Conservation (phyloP, 495 filamentous ascomycete genomes). For the Podospora sp. region DNA sequence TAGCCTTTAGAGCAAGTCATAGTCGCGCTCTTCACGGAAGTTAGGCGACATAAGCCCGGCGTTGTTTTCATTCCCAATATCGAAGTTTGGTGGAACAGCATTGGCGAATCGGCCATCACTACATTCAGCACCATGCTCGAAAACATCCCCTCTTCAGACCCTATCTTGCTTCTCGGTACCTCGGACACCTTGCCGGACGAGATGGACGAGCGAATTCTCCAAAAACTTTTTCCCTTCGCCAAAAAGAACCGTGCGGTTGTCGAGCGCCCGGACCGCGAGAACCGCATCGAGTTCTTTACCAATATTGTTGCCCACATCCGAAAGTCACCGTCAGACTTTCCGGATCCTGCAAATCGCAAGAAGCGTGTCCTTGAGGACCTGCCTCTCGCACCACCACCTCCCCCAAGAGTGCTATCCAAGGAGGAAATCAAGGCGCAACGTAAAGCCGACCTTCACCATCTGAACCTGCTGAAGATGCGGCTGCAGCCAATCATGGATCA, state of each 20-base stretch:
- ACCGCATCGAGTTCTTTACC: slow-evolving; percentile 75
- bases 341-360: slow-evolving; percentile 80
- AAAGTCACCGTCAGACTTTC: slow-evolving; percentile 80
- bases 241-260: slow-evolving; percentile 73
- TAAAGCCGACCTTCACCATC: slow-evolving; percentile 72
- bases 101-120: slow-evolving; percentile 62
- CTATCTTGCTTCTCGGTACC: slow-evolving; percentile 81
- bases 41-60: slow-evolving; percentile 90
- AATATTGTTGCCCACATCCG: slow-evolving; percentile 71
- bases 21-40: slow-evolving; percentile 86
- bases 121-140: slow-evolving; percentile 79
- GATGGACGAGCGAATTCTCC: slow-evolving; percentile 59
- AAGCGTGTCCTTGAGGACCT: slow-evolving; percentile 78
- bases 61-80: slow-evolving; percentile 93
- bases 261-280: slow-evolving; percentile 59
- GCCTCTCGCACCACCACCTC: slow-evolving; percentile 70
- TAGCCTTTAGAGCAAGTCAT: slow-evolving; percentile 82
- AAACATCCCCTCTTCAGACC: slow-evolving; percentile 81
- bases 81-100: slow-evolving; percentile 78
- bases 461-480: slow-evolving; percentile 83
- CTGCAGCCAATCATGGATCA: slow-evolving; percentile 95
- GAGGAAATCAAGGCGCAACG: slow-evolving; percentile 80
- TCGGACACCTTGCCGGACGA: slow-evolving; percentile 64
- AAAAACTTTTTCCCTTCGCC: slow-evolving; percentile 82
- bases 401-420: slow-evolving; percentile 63